phyloP scores from a whole-genome alignment of 2,329 filamentous ascomycete genomes.

The Drechslerella coelobrocha region DNA sequence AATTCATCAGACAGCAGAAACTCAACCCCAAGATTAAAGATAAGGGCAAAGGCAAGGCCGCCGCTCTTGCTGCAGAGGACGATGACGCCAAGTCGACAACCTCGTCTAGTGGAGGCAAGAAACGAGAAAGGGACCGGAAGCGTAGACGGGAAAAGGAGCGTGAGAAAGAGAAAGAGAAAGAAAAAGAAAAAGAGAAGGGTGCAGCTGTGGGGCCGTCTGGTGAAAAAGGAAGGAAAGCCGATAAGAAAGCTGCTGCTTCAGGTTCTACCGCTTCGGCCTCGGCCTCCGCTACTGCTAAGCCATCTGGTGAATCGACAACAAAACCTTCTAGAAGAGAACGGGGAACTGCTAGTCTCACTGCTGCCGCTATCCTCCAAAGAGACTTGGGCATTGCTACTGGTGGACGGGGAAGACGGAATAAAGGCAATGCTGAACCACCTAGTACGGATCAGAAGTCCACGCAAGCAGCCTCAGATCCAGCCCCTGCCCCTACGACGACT shows the following conservation, averaged over 20 bases:
- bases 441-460: slow-evolving; percentile 57
- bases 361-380: slow-evolving; percentile 70
- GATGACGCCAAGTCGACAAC: slow-evolving; percentile 47
- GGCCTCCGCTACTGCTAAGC: slow-evolving; percentile 52
- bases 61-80: slow-evolving; percentile 33
- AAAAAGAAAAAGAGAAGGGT: slow-evolving; percentile 26
- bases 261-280: slow-evolving; percentile 7
- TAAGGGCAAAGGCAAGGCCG: slow-evolving; percentile 53
- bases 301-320: slow-evolving; percentile 64
- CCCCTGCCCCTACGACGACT: slow-evolving; percentile 54
- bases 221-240: slow-evolving; percentile 27
- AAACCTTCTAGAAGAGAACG: slow-evolving; percentile 59
- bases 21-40: slow-evolving; percentile 64
- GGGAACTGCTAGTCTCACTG: slow-evolving; percentile 65
- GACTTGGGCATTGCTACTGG: slow-evolving; percentile 71
- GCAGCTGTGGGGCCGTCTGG: slow-evolving; percentile 2
- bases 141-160: slow-evolving; percentile 52
- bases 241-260: slow-evolving; percentile 24
- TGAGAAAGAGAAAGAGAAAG: slow-evolving; percentile 53
- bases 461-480: slow-evolving; percentile 55
- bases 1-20: slow-evolving; percentile 90
- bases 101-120: slow-evolving; percentile 37
- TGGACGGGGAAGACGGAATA: slow-evolving; percentile 67
- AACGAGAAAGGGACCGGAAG: slow-evolving; percentile 42
- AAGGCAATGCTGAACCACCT: slow-evolving; percentile 65